Evolutionary conservation across 2,329 filamentous ascomycete species (phyloP), one percentile per base, ranked within the genome.

Genomic region (Ramularia collo-cygni): DNA sequence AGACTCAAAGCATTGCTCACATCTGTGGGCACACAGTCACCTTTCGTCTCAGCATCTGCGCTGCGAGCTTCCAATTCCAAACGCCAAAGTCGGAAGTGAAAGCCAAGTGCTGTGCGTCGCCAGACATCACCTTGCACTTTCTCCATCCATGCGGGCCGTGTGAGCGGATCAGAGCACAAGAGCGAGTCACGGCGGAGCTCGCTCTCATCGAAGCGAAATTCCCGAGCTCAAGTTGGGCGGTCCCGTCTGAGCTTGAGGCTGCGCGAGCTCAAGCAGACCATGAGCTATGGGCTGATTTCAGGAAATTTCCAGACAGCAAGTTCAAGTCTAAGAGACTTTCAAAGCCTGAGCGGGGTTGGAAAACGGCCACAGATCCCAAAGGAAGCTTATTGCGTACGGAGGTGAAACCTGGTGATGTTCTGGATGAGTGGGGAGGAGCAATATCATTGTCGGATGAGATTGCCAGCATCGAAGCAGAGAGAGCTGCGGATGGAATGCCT

Each of bases 21-120:
- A 39, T 43, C 7, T 67, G 64, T 48, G 43, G 49, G 0, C 64
- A 66, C 44, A 43, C 42, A 7, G 29, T 56, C 38, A 38, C 40
- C 14, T 47, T 59, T 19, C 50, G 53, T 13, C 51, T 54, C 8
- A 64, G 61, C 2, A 51, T 48, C 14, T 67, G 65, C 44, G 37
- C 48, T 8, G 64, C 60, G 9, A 61, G 52, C 2, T 60, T 55
- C 26, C 54, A 53, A 13, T 26, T 30, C 28, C 29, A 26, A 15
- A 39, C 37, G 27, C 16, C 34, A 42, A 40, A 37, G 12, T 15
- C 37, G 9, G 45, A 38, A 19, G 31, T 35, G 13, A 47, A 40
- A 37, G 49, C 55, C 7, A 54, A 56, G 4, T 65, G 63, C 40
- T 46, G 38, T 6, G 51, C 56, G 1, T 42, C 51, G 4, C 40